Conservation (phyloP, 2,329 filamentous ascomycete species). For the Arthrobotrys entomopaga region DNA sequence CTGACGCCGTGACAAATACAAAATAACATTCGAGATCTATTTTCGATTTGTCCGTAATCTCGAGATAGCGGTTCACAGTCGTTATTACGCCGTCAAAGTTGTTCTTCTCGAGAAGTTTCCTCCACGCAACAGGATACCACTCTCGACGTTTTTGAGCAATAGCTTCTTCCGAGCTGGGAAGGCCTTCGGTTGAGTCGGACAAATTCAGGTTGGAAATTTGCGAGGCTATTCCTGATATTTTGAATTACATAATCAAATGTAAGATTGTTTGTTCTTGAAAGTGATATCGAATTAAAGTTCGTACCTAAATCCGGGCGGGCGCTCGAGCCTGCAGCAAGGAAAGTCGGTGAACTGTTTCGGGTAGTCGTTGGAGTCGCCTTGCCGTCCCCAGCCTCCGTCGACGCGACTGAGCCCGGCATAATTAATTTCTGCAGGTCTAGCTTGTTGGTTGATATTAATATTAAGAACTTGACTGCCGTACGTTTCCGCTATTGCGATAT, state of each 20-base stretch:
- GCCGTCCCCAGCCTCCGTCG: constrained; percentile 31
- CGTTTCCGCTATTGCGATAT: background rate
- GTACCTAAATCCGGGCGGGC: constrained; percentile 2
- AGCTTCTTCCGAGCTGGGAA: constrained; percentile 37
- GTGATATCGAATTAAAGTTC: background rate
- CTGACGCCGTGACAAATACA: constrained; percentile 18
- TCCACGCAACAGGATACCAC: constrained; percentile 44
- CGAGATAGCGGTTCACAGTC: constrained; percentile 32
- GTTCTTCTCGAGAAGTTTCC: constrained; percentile 40
- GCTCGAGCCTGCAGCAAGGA: constrained; percentile 6
- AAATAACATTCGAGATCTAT: constrained; percentile 47
- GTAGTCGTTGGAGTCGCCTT: constrained; percentile 36
- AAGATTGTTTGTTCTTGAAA: background rate
- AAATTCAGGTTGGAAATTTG: constrained; percentile 17
- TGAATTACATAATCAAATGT: too few species aligned
- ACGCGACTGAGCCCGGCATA: constrained; percentile 43
- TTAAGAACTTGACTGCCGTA: too few species aligned
- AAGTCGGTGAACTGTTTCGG: constrained; percentile 34
- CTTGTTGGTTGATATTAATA: too few species aligned
- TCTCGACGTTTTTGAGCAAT: constrained; percentile 39
- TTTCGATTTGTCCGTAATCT: constrained; percentile 30
- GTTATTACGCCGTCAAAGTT: constrained; percentile 36
- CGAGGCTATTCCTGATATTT: constrained; percentile 8
- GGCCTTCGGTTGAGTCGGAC: background rate
- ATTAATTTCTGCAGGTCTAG: constrained; percentile 2